Base-by-base conservation (phyloP, 371 early-diverging fungal genomes). In the Gilbertella persicaria region DNA sequence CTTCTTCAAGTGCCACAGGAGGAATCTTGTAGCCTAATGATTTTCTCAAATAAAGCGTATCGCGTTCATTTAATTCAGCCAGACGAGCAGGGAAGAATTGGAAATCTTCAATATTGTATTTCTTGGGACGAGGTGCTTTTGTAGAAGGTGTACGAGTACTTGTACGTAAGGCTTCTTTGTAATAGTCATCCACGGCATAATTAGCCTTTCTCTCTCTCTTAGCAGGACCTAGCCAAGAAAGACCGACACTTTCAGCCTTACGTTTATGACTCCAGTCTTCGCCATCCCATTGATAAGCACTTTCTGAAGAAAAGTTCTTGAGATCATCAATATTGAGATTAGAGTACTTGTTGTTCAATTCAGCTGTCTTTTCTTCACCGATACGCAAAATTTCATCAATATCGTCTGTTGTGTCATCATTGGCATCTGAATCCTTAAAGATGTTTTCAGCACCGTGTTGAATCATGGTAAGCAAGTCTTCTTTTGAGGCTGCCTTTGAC, bases 281-380 rank as follows among this genome's bases (percentile, higher is more conserved):
- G 5, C 99, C 99, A 55, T 97, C 95, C 96, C 96, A 98, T 59
- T 95, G 87, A 69, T 95, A 96, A 8, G 89, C 88, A 46, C 80
- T 77, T 48, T 91, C 91, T 20, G 81, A 75, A 16, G 86, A 84
- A 61, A 94, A 93, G 48, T 89, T 91, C 58, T 88, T 88, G 40
- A 96, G 76, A 57, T 98, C 98, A 39, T 93, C 94, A 19, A 97
- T 77, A 14, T 92, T 91, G 66, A 94, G 83, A 50, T 87, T 85
- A 35, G 89, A 86, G 57, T 95, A 94, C 69, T 95, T 94, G 53
- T 71, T 64, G 55, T 94, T 92, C 41, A 99, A 75, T 65, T 94
- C 90, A 6, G 77, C 82, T 0, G 99, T 98, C 71, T 95, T 95
- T 50, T 92, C 90, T 69, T 95, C 95, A 39, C 97, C 93, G 29